A percentile compares a stretch with the other conserved stretches of the same genome.
Evolutionary conservation across 768 basidiomycete species (phyloP).

Genomic region (Nevesoporus exiguus): DNA sequence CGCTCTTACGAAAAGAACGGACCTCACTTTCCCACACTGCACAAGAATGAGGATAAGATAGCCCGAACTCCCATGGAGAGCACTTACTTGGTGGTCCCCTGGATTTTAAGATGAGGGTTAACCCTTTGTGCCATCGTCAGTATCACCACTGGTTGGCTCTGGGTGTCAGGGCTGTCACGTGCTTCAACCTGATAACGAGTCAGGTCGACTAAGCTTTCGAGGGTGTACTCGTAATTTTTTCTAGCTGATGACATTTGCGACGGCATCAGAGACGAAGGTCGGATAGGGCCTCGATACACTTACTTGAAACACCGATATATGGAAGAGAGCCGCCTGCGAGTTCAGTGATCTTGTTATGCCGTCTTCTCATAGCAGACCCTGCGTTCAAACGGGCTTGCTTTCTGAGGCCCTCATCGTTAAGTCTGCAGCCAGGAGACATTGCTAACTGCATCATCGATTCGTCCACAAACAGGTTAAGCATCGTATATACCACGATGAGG

Average conservation of each 20-base stretch:
- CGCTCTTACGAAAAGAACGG: background rate
- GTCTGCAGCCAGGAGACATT: too few species aligned
- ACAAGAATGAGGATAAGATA: too few species aligned
- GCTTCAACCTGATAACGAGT: background rate
- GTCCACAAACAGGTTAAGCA: too few species aligned
- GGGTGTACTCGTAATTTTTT: background rate
- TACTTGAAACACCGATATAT: background rate
- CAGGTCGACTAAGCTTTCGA: background rate
- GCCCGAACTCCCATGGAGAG: background rate
- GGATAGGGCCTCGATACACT: background rate
- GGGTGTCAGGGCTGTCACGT: background rate
- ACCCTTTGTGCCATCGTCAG: constrained; percentile 1
- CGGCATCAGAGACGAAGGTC: background rate
- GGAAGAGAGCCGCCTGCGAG: too few species aligned
- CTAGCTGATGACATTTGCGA: background rate
- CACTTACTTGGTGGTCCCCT: background rate
- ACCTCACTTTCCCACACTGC: too few species aligned
- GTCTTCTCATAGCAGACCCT: too few species aligned
- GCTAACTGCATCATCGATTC: too few species aligned
- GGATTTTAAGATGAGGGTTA: background rate
- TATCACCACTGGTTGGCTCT: background rate
- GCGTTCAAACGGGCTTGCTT: too few species aligned
- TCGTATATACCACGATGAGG: too few species aligned
- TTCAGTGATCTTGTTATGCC: too few species aligned
- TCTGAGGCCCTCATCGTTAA: too few species aligned